A percentile compares a stretch with the other conserved stretches of the same genome.
These are phyloP conservation scores for Termitomyces sp. DNA, from an alignment of 768 basidiomycete genomes.

Conservation along the genomic window DNA sequence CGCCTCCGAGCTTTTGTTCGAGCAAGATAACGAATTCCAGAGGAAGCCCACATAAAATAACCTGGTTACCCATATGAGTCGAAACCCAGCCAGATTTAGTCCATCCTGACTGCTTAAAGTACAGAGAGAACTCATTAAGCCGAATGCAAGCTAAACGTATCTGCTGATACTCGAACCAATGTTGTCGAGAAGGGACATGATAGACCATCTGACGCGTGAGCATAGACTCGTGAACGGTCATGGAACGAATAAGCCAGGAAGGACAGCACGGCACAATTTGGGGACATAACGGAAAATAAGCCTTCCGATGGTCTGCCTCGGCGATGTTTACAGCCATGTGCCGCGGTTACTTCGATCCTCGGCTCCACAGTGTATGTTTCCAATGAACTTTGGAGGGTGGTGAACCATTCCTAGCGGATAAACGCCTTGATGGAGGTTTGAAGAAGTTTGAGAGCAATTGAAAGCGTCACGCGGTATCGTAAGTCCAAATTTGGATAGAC, in stretches of 20 bases:
- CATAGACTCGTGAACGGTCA: conserved; percentile 5
- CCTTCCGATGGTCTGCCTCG: neutral
- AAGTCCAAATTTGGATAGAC: neutral
- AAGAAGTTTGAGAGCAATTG: neutral
- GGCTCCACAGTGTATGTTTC: neutral
- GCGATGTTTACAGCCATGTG: neutral
- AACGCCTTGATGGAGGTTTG: neutral
- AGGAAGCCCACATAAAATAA: neutral
- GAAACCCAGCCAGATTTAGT: neutral
- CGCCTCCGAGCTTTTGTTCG: neutral
- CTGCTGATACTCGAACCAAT: conserved; percentile 7
- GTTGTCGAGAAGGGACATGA: neutral
- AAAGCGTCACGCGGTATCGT: neutral
- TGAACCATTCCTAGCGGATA: neutral
- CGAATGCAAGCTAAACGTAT: neutral
- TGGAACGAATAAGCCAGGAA: neutral
- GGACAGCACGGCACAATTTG: neutral
- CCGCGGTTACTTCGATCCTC: neutral
- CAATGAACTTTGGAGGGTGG: neutral
- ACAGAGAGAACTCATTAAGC: neutral
- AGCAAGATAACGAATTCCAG: neutral
- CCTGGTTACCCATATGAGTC: neutral
- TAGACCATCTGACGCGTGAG: conserved; percentile 1
- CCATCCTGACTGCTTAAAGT: neutral
- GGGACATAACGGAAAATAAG: neutral